Conservation (phyloP, 2,329 filamentous ascomycete species). For the Hirsutella thompsonii region DNA sequence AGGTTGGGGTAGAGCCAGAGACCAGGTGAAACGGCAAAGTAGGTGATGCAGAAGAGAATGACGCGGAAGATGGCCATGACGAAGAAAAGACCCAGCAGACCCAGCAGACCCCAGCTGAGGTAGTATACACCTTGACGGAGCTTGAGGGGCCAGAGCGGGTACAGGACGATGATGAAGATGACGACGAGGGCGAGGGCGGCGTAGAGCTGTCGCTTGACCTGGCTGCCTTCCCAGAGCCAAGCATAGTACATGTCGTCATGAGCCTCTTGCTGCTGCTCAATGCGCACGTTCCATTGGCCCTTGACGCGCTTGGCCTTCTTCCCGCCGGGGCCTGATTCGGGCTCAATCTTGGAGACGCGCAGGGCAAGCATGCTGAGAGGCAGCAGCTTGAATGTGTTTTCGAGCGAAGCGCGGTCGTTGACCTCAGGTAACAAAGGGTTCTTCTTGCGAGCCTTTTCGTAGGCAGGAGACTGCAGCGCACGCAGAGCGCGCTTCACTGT, state of each 20-base stretch:
- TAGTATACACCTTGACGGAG: conserved; percentile 95
- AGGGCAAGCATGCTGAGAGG: conserved; percentile 90
- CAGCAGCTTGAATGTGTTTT: conserved; percentile 89
- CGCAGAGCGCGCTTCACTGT: conserved; percentile 91
- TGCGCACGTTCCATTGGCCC: conserved; percentile 89
- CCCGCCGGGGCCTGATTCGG: conserved; percentile 47
- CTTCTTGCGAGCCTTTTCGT: conserved; percentile 80
- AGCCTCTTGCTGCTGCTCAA: conserved; percentile 91
- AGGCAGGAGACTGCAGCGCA: conserved; percentile 76
- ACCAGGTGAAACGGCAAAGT: conserved; percentile 72
- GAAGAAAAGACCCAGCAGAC: conserved; percentile 86
- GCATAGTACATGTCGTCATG: conserved; percentile 84
- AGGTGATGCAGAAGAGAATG: conserved; percentile 86
- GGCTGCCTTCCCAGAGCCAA: conserved; percentile 90
- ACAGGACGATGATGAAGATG: conserved; percentile 84
- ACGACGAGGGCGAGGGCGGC: conserved; percentile 68
- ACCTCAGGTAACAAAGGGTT: conserved; percentile 81
- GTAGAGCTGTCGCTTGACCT: conserved; percentile 89
- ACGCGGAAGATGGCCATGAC: conserved; percentile 94
- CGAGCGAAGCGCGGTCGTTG: conserved; percentile 74
- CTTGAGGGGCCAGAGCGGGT: conserved; percentile 90
- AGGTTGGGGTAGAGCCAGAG: conserved; percentile 98
- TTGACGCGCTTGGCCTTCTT: conserved; percentile 83
- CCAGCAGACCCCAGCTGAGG: conserved; percentile 84
- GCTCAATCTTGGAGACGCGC: conserved; percentile 64